Conservation (phyloP, 371 early-diverging fungal genomes). For the Haplosporangium sp. region DNA sequence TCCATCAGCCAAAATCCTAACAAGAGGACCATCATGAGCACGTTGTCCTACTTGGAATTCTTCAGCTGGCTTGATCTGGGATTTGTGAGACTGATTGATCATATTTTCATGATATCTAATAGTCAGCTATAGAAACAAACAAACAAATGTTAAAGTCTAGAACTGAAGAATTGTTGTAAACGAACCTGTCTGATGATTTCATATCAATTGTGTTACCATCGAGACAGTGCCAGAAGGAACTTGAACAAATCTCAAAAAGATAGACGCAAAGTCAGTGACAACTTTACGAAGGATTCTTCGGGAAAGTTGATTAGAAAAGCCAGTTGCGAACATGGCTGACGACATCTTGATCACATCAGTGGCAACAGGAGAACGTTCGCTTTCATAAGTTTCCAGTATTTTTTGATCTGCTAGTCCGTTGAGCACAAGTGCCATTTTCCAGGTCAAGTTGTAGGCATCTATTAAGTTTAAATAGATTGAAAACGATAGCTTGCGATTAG, state of each 20-base stretch:
- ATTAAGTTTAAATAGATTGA: background rate
- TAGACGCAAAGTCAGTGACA: constrained; percentile 22
- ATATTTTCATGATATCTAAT: constrained; percentile 33
- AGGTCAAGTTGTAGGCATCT: constrained; percentile 46
- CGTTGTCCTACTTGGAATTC: constrained; percentile 43
- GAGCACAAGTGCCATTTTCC: constrained; percentile 46
- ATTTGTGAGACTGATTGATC: constrained; percentile 36
- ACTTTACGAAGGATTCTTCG: constrained; percentile 17
- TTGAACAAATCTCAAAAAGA: constrained; percentile 12
- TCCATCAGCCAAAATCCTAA: constrained; percentile 12
- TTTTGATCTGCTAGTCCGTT: constrained; percentile 14
- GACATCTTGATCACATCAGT: constrained; percentile 43
- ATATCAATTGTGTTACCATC: constrained; percentile 19
- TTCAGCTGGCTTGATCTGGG: constrained; percentile 23
- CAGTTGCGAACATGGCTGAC: constrained; percentile 31
- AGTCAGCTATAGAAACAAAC: constrained; percentile 16
- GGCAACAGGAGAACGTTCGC: constrained; percentile 51
- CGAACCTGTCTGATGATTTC: too few relatives aligned
- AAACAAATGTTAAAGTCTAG: too few relatives aligned
- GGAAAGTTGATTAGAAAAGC: constrained; percentile 20
- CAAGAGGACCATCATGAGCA: constrained; percentile 49
- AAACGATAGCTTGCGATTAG: background rate
- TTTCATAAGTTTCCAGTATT: constrained; percentile 42
- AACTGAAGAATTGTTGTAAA: too few relatives aligned
- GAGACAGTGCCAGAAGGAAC: constrained; percentile 35